Base-by-base conservation (phyloP, 768 basidiomycete species). In the Chlorophyllum brunneum region DNA sequence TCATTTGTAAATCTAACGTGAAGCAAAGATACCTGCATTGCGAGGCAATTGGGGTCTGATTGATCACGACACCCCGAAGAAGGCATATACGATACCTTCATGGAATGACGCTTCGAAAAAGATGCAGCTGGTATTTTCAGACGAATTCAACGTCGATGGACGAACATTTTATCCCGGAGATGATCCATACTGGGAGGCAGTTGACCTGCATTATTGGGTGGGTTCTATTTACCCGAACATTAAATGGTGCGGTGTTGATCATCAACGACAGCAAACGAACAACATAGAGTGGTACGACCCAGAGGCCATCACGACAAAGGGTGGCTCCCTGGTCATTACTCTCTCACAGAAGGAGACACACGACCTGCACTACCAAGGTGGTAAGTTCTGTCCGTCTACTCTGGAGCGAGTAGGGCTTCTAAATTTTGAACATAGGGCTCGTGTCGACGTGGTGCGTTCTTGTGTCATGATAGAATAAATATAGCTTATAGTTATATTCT, bases 201-300 rank as follows among this genome's bases (percentile, higher is more conserved):
- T 72, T 5, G 75, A 90, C 65, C 70, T 90, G 45, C 83, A 90
- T 61, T 90, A 90, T 60, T 90, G 88, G 86, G 81, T 82, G 51
- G 23, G 60, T 51, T 8, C 6, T 3, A 9, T 15, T 33, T n/a
- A 18, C 26, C 18, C 8, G 22, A 48, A 18, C 26, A 18, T 44
- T 10, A 2, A 40, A 24, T 23, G 33, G n/a, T 23, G 33, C 26
- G 20, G 2, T 36, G 33, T 10, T 40, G n/a, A 26, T 29, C 34
- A 9, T 38, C 46, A 18, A 4, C 9, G 11, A 72, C 52, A 75
- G 73, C 61, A 70, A 59, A 83, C 86, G 9, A 76, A 77, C 46
- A 83, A 88, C 61, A 55, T 88, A 61, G 88, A 95, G 66, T 95
- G 91, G 90, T 92, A 95, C 65, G 86, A 87, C 60, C 92, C 93